Percentiles rank a stretch among this genome's conserved stretches.
These are phyloP conservation scores for Thraustotheca clavata DNA, from an alignment of 352 stramenopile species.

Conservation along the genomic window DNA sequence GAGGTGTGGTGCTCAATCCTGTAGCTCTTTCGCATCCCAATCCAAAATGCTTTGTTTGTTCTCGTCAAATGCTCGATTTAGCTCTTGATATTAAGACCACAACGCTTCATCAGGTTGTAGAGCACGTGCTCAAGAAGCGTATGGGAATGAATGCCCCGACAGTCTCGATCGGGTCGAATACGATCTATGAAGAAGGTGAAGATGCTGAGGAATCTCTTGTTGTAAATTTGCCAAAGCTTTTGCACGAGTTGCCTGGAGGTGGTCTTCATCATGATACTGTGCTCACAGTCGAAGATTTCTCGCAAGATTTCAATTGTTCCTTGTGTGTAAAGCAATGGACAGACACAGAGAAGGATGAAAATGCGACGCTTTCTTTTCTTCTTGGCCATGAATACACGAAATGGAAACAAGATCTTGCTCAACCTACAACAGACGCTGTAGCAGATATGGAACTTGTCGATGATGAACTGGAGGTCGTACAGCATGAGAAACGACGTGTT, in stretches of 20 bases:
- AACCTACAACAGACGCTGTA: slow-evolving; percentile 10
- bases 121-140: slow-evolving; percentile 78
- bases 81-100: slow-evolving; percentile 85
- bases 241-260: slow-evolving; percentile 83
- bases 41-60: slow-evolving; percentile 94
- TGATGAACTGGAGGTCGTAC: slow-evolving; percentile 26
- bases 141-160: slow-evolving; percentile 86
- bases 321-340: slow-evolving; percentile 66
- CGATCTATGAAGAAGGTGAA: slow-evolving; percentile 95
- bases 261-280: slow-evolving; percentile 89
- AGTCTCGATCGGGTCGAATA: slow-evolving; percentile 76
- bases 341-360: slow-evolving; percentile 37
- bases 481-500: slow-evolving; percentile 24
- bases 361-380: slow-evolving; percentile 43
- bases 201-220: slow-evolving; percentile 73
- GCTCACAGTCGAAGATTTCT: slow-evolving; percentile 93
- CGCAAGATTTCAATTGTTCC: slow-evolving; percentile 87
- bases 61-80: slow-evolving; percentile 86
- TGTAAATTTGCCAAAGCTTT: slow-evolving; percentile 85
- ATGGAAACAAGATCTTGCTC: slow-evolving; percentile 29
- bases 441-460: slow-evolving; percentile 32
- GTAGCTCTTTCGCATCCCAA: slow-evolving; percentile 85
- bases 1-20: slow-evolving; percentile 90
- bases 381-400: slow-evolving; percentile 58
- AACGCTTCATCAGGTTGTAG: slow-evolving; percentile 64